phyloP scores from a whole-genome alignment of 2,329 filamentous ascomycete species.

The Neofusicoccum laricinum region DNA sequence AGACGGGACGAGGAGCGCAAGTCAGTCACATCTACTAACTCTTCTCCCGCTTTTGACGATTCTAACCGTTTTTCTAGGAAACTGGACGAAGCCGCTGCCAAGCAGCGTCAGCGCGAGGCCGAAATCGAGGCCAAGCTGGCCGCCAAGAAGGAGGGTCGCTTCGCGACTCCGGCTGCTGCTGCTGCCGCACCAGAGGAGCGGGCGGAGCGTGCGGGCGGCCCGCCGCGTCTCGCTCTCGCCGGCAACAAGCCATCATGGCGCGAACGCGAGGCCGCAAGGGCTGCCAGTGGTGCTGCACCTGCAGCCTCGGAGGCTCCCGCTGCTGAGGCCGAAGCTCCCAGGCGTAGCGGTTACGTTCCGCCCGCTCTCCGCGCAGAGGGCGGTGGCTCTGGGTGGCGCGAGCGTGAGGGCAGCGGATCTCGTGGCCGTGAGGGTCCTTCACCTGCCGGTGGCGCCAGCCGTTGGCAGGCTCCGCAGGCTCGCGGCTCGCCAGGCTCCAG shows the following conservation, averaged over 20 bases:
- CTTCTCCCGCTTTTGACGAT: neutral
- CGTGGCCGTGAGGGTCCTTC: slow-evolving; percentile 28
- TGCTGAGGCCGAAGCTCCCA: slow-evolving; percentile 34
- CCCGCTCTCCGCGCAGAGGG: slow-evolving; percentile 40
- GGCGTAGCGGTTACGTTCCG: slow-evolving; percentile 45
- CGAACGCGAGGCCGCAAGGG: slow-evolving; percentile 62
- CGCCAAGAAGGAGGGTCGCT: slow-evolving; percentile 54
- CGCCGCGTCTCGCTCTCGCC: slow-evolving; percentile 61
- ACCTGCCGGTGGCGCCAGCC: slow-evolving; percentile 27
- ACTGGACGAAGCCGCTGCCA: slow-evolving; percentile 60
- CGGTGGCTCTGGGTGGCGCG: slow-evolving; percentile 34
- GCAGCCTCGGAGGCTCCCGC: slow-evolving; percentile 33
- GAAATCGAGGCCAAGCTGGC: slow-evolving; percentile 73
- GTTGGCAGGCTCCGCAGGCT: slow-evolving; percentile 14
- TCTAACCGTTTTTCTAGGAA: slow-evolving; percentile 48
- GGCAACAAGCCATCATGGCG: slow-evolving; percentile 68
- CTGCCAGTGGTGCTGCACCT: slow-evolving; percentile 25
- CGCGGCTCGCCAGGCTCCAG: slow-evolving; percentile 1
- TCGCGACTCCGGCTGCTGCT: slow-evolving; percentile 20
- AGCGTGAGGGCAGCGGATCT: slow-evolving; percentile 34
- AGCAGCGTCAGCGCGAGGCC: slow-evolving; percentile 79
- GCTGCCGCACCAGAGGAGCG: slow-evolving; percentile 21
- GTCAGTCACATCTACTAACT: slow-evolving; percentile 39
- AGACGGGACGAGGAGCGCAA: slow-evolving; percentile 58
- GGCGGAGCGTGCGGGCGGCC: slow-evolving; percentile 47